These are phyloP conservation scores for Kodamaea restingae DNA, from an alignment of 805 yeast species.

Conservation along the genomic window DNA sequence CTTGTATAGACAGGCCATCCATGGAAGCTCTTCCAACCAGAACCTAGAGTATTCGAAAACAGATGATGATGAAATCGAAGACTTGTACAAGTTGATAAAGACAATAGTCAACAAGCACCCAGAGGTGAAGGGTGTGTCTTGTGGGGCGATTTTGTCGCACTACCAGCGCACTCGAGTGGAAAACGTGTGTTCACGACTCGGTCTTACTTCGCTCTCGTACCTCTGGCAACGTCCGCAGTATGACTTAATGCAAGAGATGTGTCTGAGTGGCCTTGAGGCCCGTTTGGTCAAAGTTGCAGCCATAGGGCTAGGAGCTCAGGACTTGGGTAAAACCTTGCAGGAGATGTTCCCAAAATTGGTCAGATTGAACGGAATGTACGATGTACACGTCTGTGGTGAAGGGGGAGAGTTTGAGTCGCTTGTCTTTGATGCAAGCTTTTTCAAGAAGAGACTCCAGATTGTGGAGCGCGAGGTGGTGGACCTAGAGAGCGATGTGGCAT, in stretches of 20 bases:
- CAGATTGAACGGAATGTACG: constrained; percentile 58
- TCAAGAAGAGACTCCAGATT: constrained; percentile 49
- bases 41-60: constrained; percentile 67
- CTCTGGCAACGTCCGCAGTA: constrained; percentile 88
- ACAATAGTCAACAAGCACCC: constrained; percentile 54
- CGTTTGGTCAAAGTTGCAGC: constrained; percentile 91
- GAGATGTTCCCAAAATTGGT: constrained; percentile 57
- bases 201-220: constrained; percentile 65
- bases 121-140: constrained; percentile 79
- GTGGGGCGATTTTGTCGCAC: constrained; percentile 94
- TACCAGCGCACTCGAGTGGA: constrained; percentile 95
- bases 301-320: constrained; percentile 62
- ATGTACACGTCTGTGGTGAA: constrained; percentile 95
- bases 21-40: constrained; percentile 60
- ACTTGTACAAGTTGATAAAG: constrained; percentile 53
- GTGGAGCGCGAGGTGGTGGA: constrained; percentile 36
- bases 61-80: constrained; percentile 82
- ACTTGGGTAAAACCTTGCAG: constrained; percentile 65
- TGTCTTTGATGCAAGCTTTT: constrained; percentile 88
- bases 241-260: constrained; percentile 80
- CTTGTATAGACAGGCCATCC: constrained; percentile 63
- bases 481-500: constrained; percentile 66
- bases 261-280: constrained; percentile 65
- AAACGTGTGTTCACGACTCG: constrained; percentile 74
- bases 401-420: constrained; percentile 97